These are phyloP conservation scores for Chlamydomonas eustigma DNA, from an alignment of 139 green algal species.

Conservation along the genomic window DNA sequence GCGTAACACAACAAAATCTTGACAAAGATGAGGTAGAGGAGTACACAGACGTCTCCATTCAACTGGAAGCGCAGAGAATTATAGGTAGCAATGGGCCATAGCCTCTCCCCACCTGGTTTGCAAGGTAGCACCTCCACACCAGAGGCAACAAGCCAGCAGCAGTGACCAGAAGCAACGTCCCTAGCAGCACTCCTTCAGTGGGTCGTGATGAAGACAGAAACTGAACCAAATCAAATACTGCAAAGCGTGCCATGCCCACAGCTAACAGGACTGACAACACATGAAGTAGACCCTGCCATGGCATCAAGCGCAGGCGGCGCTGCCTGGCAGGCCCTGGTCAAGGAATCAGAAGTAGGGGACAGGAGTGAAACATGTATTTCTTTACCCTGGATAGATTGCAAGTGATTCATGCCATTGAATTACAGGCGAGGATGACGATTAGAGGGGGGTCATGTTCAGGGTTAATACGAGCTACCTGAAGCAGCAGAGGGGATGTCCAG, in stretches of 20 bases:
- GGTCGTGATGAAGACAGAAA: slow-evolving; percentile 50
- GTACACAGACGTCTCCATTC: too few relatives aligned
- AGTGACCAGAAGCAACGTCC: slow-evolving; percentile 56
- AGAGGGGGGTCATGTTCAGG: too few relatives aligned
- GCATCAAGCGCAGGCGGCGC: slow-evolving; percentile 31
- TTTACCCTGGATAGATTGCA: too few relatives aligned
- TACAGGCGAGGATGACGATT: too few relatives aligned
- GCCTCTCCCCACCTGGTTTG: slow-evolving; percentile 23
- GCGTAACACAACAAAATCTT: too few relatives aligned
- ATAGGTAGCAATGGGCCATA: neutral
- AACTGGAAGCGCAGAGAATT: too few relatives aligned
- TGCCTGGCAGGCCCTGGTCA: too few relatives aligned
- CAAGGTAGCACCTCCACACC: slow-evolving; percentile 57
- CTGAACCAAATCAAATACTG: slow-evolving; percentile 81
- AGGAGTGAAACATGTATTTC: too few relatives aligned
- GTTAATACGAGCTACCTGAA: too few relatives aligned
- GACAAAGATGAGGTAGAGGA: too few relatives aligned
- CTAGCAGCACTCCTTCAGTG: slow-evolving; percentile 75
- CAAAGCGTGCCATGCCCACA: slow-evolving; percentile 69
- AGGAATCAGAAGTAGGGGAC: neutral
- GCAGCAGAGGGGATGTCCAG: neutral
- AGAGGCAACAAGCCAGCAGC: slow-evolving; percentile 65
- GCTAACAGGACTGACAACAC: slow-evolving; percentile 40
- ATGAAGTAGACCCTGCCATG: slow-evolving; percentile 58
- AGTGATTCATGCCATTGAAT: too few relatives aligned